Percentiles rank a stretch among this genome's conserved stretches.
Conservation (phyloP, 192 early-diverging fungal genomes). For the Backusella tuberculispora region DNA sequence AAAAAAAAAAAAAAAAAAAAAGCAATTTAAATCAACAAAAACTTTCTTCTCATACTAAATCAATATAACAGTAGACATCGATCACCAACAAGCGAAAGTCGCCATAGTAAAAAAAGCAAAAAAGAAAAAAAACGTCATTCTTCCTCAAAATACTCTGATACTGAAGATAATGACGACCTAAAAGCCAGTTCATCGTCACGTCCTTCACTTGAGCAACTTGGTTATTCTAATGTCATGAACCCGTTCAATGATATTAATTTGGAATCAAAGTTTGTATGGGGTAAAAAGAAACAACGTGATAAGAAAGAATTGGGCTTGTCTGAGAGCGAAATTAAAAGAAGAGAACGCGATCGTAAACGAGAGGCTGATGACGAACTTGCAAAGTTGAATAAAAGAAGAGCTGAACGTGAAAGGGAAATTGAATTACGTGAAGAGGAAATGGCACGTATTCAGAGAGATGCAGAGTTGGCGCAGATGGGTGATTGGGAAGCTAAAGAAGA, state of each 20-base stretch:
- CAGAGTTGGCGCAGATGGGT: constrained; percentile 87
- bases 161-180: not conserved
- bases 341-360: constrained; percentile 56
- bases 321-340: constrained; percentile 55
- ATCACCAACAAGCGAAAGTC: not conserved
- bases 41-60: too few relatives aligned
- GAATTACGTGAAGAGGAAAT: constrained; percentile 82
- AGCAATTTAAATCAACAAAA: too few relatives aligned
- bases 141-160: not conserved
- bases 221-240: constrained; percentile 77
- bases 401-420: constrained; percentile 82
- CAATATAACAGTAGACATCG: not conserved
- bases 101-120: not conserved
- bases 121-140: not conserved
- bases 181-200: not conserved
- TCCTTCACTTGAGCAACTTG: constrained; percentile 25
- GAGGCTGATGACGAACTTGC: constrained; percentile 81
- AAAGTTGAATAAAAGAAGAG: constrained; percentile 78
- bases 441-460: constrained; percentile 75
- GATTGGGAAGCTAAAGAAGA: constrained; percentile 96
- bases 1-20: not conserved
- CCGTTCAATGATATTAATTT: constrained; percentile 83
- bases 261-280: constrained; percentile 89
- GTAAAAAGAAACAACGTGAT: constrained; percentile 90
- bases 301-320: constrained; percentile 64